Evolutionary conservation across 768 basidiomycete genomes (phyloP), one percentile per base, ranked within the genome.

Genomic region (Tricholoma sp.): DNA sequence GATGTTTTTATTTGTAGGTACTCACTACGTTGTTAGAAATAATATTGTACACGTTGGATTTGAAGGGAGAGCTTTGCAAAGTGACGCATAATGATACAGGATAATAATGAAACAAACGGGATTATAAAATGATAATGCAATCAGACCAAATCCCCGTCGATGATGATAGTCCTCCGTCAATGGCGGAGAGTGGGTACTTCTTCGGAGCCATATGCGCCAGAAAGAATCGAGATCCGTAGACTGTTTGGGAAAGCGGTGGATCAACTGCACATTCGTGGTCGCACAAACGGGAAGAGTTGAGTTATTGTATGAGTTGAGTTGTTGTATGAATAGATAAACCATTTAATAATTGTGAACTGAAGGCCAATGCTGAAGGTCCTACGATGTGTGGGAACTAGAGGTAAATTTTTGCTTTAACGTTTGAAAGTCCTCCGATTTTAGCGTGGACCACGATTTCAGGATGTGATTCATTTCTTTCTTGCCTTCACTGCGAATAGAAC

Each of bases 1-100:
- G 88, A 41, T 91, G 90, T 66, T 91, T 88, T 74, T 91, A 83
- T 70, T 74, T 92, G 57, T 91, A 74, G 66, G 66, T 42, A 50
- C 33, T 42, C n/a, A n/a, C n/a, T 17, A 57, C 18, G 31, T n/a
- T 49, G 29, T 28, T 49, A 6, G 3, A 31, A 28, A 24, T 28
- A 12, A 45, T 28, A 41, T 29, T 24, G 41, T 31, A 52, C 18
- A 24, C 28, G 37, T 36, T 41, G 8, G 18, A 37, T 13, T 13
- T 12, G 15, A 6, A 52, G 1, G 28, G n/a, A 37, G 50, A 39
- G 37, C 41, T 18, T 42, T 36, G 32, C 6, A 31, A 3, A 4
- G 50, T 37, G 36, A 6, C 17, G 33, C 15, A 18, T 28, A 24
- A 28, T 52, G 29, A 17, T 39, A 9, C 28, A 52, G 3, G 41